phyloP scores from a whole-genome alignment of 2,329 filamentous ascomycete species.

The Cladophialophora carrionii region DNA sequence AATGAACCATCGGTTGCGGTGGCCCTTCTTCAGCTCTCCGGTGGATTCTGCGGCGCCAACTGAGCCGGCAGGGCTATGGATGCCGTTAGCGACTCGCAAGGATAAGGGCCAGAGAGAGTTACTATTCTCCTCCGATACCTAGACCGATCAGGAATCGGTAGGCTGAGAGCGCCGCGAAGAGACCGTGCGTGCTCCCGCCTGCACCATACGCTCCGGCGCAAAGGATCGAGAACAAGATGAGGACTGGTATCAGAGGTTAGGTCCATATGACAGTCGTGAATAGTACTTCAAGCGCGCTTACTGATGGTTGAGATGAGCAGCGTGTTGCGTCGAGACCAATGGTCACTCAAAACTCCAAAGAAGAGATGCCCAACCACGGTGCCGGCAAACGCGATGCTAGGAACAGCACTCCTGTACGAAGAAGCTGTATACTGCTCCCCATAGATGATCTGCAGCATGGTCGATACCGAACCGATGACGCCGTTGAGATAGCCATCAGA shows the following conservation, averaged over 20 bases:
- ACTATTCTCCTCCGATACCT: conserved; percentile 69
- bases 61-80: conserved; percentile 59
- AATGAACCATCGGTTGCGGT: conserved; percentile 85
- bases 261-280: not conserved
- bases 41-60: conserved; percentile 84
- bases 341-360: conserved; percentile 80
- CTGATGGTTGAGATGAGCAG: conserved; percentile 76
- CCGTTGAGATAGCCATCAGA: conserved; percentile 50
- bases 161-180: conserved; percentile 77
- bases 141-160: conserved; percentile 83
- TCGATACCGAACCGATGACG: conserved; percentile 85
- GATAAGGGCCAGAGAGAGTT: not conserved
- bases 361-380: conserved; percentile 81
- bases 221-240: conserved; percentile 82
- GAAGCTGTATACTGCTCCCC: conserved; percentile 66
- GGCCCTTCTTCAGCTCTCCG: conserved; percentile 76
- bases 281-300: not conserved
- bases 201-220: conserved; percentile 75
- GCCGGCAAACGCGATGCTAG: conserved; percentile 81
- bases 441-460: conserved; percentile 72
- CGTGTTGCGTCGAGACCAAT: conserved; percentile 81
- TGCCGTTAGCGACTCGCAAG: not conserved
- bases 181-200: conserved; percentile 66
- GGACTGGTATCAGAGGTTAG: conserved; percentile 47
- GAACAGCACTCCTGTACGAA: conserved; percentile 70